Conservation (phyloP, 192 early-diverging fungal species). For the Coemansia guatemalensis region DNA sequence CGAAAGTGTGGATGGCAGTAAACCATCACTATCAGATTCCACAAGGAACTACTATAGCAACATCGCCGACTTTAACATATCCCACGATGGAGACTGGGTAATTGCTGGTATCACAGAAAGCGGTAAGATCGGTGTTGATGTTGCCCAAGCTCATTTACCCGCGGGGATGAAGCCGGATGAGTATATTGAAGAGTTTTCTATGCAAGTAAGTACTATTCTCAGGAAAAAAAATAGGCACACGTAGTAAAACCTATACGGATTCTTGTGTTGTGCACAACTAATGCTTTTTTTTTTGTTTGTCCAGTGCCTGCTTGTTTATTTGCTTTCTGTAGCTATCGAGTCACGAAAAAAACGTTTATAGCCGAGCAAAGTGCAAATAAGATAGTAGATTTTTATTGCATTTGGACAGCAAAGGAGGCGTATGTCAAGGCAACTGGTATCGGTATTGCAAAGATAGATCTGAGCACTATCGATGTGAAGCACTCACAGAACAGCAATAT, state of each 20-base stretch:
- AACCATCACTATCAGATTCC: conserved; percentile 15
- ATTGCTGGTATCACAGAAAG: conserved; percentile 15
- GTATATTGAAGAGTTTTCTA: conserved; percentile 30
- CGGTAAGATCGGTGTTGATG: conserved; percentile 34
- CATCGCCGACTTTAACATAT: conserved; percentile 43
- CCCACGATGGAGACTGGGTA: conserved; percentile 45
- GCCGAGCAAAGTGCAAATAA: not conserved
- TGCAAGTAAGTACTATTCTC: conserved; percentile 20
- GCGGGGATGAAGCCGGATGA: conserved; percentile 8
- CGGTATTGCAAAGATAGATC: conserved; percentile 21
- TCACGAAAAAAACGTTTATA: conserved; percentile 18
- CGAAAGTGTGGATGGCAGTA: conserved; percentile 14
- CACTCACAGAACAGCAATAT: not conserved
- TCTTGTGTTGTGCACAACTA: too few species aligned
- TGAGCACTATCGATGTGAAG: conserved; percentile 19
- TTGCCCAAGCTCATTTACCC: conserved; percentile 25
- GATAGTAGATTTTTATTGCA: conserved; percentile 33
- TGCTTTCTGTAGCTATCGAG: conserved; percentile 31
- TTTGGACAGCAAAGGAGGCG: conserved; percentile 49
- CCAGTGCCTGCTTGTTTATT: too few species aligned
- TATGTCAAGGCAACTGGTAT: conserved; percentile 40
- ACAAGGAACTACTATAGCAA: not conserved
- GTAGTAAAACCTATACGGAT: too few species aligned
- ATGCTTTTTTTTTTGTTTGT: too few species aligned
- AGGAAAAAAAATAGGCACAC: too few species aligned